Evolutionary conservation across 768 basidiomycete species (phyloP), one percentile per base, ranked within the genome.

Genomic region (Lactifluus volemus): DNA sequence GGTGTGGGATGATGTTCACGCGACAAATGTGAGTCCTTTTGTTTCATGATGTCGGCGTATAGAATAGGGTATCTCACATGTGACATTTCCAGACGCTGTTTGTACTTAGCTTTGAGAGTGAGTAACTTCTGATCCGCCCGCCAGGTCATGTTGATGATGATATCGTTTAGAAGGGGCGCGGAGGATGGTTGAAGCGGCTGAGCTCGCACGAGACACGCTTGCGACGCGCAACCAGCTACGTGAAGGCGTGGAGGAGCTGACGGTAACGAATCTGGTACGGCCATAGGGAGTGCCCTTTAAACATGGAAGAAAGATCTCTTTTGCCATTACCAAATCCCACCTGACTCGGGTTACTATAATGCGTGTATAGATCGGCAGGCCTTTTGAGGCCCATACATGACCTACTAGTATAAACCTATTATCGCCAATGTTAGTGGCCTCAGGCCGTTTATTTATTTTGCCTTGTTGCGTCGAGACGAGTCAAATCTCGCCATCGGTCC

Each of bases 51-150:
- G 25, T 50, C 14, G 5, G 39, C 21, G 10, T 52, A 3, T 25
- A 14, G n/a, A 29, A 42, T 44, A 25, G 14, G 36, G 12, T 14
- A 19, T 9, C 38, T 50, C n/a, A 53, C 63, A 34, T 36, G 19
- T 39, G 14, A 19, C 32, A 8, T 21, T 8, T 41, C 10, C 49
- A 80, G 80, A 74, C 73, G 1, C 53, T 81, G 25, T 70, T 80
- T 64, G 69, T 75, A 66, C 67, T 81, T n/a, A 77, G 74, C 41
- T 70, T 81, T 19, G 79, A 81, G 68, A 75, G 79, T 80, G 61
- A 68, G 77, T 70, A 34, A 6, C 32, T 9, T 34, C 1, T 34
- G 32, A 34, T 1, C 4, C 5, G 32, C 32, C 1, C 32, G 32
- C 32, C 32, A 9, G 32, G 6, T 25, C 25, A 25, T 6, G 19